Conservation (phyloP, 2,329 filamentous ascomycete genomes). For the Apiospora pterosperma region DNA sequence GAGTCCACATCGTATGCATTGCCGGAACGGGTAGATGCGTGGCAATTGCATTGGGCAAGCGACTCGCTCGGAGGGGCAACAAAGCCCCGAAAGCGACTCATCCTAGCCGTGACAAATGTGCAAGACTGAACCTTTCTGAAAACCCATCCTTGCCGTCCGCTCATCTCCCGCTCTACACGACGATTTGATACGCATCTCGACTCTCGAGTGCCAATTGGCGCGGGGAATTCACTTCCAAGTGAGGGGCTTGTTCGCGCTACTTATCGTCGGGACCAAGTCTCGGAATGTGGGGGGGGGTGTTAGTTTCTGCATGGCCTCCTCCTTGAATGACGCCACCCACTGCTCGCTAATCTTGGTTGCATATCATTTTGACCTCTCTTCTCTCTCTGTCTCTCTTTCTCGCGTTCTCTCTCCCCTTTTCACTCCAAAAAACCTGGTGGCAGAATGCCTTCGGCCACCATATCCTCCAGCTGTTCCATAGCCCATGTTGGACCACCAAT, state of each 20-base stretch:
- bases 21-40: neutral
- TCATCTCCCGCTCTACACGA: neutral
- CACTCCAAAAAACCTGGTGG: constrained; percentile 3
- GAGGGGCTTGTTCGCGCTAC: neutral
- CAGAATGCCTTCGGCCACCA: constrained; percentile 16
- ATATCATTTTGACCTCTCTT: no score
- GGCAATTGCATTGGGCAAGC: neutral
- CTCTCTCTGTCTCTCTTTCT: no score
- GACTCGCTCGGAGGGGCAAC: neutral
- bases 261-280: constrained; percentile 2
- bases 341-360: neutral
- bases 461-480: constrained; percentile 19
- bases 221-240: neutral
- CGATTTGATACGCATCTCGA: neutral
- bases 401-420: no score
- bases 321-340: neutral
- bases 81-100: neutral
- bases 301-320: neutral
- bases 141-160: neutral
- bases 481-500: constrained; percentile 16
- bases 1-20: neutral
- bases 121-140: neutral
- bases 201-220: neutral
- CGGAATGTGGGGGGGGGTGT: constrained; percentile 2
- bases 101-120: neutral